A percentile compares a stretch with the other conserved stretches of the same genome.
phyloP scores from a whole-genome alignment of 345 rosid genomes.

The Salix dunnii region DNA sequence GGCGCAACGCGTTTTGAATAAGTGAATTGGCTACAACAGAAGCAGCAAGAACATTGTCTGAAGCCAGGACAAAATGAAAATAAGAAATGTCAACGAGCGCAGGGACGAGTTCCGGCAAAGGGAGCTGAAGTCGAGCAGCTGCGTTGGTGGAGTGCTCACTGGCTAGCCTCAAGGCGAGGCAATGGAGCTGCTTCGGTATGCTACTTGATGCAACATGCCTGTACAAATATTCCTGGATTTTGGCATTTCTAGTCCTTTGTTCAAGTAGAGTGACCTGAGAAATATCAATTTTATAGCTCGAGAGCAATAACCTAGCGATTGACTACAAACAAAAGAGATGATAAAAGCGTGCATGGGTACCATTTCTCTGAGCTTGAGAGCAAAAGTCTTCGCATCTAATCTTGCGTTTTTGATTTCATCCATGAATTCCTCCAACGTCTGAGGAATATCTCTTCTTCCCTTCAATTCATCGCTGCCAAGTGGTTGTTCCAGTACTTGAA shows the following conservation, averaged over 20 bases:
- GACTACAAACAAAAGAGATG: not conserved
- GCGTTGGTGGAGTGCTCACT: constrained; percentile 86
- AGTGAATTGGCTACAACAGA: constrained; percentile 80
- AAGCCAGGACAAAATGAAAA: constrained; percentile 80
- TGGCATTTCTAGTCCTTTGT: constrained; percentile 87
- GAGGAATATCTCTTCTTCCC: constrained; percentile 77
- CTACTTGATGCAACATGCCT: constrained; percentile 92
- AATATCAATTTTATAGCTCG: not conserved
- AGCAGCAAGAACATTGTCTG: constrained; percentile 93
- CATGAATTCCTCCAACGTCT: constrained; percentile 74
- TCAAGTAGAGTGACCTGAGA: constrained; percentile 66
- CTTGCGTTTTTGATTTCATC: constrained; percentile 51
- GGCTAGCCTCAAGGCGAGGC: constrained; percentile 77
- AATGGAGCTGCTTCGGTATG: constrained; percentile 92
- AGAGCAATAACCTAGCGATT: not conserved
- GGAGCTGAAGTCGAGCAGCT: constrained; percentile 94
- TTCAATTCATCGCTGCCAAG: constrained; percentile 54
- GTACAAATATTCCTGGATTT: constrained; percentile 86
- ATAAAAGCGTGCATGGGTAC: constrained; percentile 25
- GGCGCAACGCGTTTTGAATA: constrained; percentile 59
- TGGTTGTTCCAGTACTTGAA: constrained; percentile 63
- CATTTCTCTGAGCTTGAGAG: constrained; percentile 87
- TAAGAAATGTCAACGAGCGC: constrained; percentile 76
- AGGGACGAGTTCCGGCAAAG: constrained; percentile 71
- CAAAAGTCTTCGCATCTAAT: constrained; percentile 75